A percentile compares a stretch with the other conserved stretches of the same genome.
Evolutionary conservation across 768 basidiomycete species (phyloP).

Genomic region (Melanogaster broomeanus): DNA sequence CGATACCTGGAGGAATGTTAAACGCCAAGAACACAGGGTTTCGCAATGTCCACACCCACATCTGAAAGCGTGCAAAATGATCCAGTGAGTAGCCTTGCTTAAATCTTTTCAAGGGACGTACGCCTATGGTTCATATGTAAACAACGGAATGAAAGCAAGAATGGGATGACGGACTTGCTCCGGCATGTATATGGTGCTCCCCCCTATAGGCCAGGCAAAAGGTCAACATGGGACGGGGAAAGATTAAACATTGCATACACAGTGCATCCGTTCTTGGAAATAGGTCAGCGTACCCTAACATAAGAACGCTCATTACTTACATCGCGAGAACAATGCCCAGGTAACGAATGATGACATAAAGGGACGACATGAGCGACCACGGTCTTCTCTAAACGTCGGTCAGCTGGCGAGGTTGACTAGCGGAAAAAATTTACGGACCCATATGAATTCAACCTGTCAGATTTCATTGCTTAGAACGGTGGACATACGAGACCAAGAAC

Average conservation of each 20-base stretch:
- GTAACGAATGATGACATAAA: constrained; percentile 9
- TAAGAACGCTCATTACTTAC: neutral
- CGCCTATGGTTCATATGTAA: neutral
- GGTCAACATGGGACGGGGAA: neutral
- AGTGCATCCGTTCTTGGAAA: neutral
- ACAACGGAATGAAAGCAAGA: neutral
- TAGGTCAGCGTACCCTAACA: neutral
- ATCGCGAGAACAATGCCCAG: constrained; percentile 5
- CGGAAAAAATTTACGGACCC: neutral
- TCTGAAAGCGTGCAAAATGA: neutral
- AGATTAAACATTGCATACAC: neutral
- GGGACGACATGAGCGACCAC: constrained; percentile 8
- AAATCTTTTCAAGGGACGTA: neutral
- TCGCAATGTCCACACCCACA: neutral
- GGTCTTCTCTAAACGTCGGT: neutral
- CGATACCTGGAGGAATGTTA: neutral
- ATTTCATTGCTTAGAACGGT: neutral
- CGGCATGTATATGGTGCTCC: neutral
- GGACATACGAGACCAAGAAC: neutral
- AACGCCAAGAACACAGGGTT: neutral
- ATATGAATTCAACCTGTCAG: constrained; percentile 3
- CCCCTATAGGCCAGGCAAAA: neutral
- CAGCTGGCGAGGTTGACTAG: neutral
- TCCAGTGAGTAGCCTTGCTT: neutral
- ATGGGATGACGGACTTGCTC: constrained; percentile 1